phyloP scores from a whole-genome alignment of 1,139 yeast genomes.

The Yamadazyma dushanensis region DNA sequence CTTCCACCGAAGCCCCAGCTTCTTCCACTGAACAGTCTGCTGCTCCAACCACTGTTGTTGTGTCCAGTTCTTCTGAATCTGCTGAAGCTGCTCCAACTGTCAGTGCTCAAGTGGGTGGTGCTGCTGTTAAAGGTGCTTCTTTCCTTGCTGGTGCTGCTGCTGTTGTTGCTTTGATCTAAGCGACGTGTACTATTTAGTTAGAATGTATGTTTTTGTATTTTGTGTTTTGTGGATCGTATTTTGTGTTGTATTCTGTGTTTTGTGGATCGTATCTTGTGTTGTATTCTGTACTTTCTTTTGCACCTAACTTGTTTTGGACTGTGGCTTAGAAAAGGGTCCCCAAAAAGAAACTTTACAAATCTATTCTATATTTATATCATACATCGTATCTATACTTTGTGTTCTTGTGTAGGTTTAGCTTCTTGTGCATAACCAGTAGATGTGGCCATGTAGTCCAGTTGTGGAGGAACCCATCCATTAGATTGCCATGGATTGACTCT shows the following conservation, averaged over 20 bases:
- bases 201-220: too few species aligned
- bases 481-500: conserved; percentile 50
- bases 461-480: conserved; percentile 42
- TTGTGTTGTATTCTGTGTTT: too few species aligned
- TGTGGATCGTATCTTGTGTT: too few species aligned
- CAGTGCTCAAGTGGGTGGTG: conserved; percentile 10
- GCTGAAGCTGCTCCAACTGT: conserved; percentile 8
- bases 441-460: conserved; percentile 29
- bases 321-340: too few species aligned
- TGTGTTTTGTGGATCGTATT: too few species aligned
- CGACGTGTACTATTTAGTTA: too few species aligned
- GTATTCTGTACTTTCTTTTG: too few species aligned
- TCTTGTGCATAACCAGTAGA: conserved; percentile 29
- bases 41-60: too few species aligned
- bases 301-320: background rate
- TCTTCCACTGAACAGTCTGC: too few species aligned
- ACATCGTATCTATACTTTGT: background rate
- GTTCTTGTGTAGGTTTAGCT: conserved; percentile 22
- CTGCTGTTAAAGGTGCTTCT: conserved; percentile 11
- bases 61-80: conserved; percentile 3
- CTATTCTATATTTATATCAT: too few species aligned
- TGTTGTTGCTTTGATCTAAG: conserved; percentile 16
- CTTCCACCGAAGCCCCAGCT: background rate
- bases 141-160: conserved; percentile 16
- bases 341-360: too few species aligned